These are phyloP conservation scores for Copromyces sp. DNA, from an alignment of 495 filamentous ascomycete species.

Conservation along the genomic window DNA sequence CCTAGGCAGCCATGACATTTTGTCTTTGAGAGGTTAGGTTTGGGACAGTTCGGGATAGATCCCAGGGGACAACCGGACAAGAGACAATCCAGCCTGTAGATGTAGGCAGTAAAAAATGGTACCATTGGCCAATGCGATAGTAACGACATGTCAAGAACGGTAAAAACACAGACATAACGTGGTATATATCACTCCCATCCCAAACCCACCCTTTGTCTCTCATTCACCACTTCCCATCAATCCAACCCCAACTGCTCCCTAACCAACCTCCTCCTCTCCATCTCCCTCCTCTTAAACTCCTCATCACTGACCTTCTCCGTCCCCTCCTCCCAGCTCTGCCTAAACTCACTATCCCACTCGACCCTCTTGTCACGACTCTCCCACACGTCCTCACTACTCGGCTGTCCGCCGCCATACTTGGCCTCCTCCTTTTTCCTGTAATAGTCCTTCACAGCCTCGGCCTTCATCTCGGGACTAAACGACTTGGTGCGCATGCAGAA, in stretches of 20 bases:
- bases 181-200: too few species aligned
- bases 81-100: too few species aligned
- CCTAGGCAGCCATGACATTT: too few species aligned
- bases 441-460: conserved; percentile 52
- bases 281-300: conserved; percentile 45
- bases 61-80: too few species aligned
- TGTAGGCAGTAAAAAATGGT: too few species aligned
- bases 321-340: conserved; percentile 35
- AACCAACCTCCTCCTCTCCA: conserved; percentile 36
- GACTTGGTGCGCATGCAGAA: conserved; percentile 83
- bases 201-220: not conserved
- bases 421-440: conserved; percentile 57
- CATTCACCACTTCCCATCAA: conserved; percentile 10
- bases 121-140: too few species aligned
- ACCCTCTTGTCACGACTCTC: conserved; percentile 48
- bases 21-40: too few species aligned
- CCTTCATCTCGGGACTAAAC: conserved; percentile 38
- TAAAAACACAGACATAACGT: too few species aligned
- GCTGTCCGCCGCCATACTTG: conserved; percentile 54
- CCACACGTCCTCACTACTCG: conserved; percentile 94
- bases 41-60: too few species aligned
- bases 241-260: conserved; percentile 20
- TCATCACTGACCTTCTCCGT: conserved; percentile 44
- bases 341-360: conserved; percentile 32
- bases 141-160: too few species aligned